Evolutionary conservation across 2,329 filamentous ascomycete genomes (phyloP), one percentile per base, ranked within the genome.

Genomic region (Fonsecaea multimorphosa): DNA sequence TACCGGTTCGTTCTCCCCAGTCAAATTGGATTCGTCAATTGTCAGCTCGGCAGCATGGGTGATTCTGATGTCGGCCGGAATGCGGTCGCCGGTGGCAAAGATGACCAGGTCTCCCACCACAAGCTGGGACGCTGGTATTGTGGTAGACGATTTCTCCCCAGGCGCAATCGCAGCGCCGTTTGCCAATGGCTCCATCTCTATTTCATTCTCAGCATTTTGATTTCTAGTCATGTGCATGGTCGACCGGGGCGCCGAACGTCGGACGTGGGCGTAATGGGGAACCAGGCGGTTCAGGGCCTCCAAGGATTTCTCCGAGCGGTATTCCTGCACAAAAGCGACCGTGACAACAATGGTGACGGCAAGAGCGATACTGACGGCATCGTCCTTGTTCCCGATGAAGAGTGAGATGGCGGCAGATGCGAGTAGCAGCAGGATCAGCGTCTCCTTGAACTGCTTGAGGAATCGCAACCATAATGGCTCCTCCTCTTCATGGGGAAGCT

Each of bases 271-370:
- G 76, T 93, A 92, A 76, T 98, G 96, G 31, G 95, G 96, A 0
- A 99, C 94, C 29, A 99, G 82, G 73, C 95, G 92, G 75, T 91
- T 97, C 72, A 99, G 82, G 22, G 95, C 95, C 78, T 99, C 95
- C 71, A 99, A 88, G 2, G 94, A 98, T 79, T 99, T 96, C 77
- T 99, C 95, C 7, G 95, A 98, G 65, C 95, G 86, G 77, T 99
- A 99, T 79, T 99, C 95, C 76, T 99, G 95, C 59, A 98, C 88
- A 73, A 99, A 99, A 1, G 94, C 95, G 49, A 99, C 95, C 0
- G 90, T 91, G 27, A 99, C 93, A 5, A 99, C 95, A 72, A 99
- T 99, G 29, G 93, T 97, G 24, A 99, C 95, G 1, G 95, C 95
- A 34, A 97, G 89, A 0, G 94, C 91, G 74, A 99, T 99, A 78